Base-by-base conservation (phyloP, 2,329 filamentous ascomycete genomes). In the Neocatenulostroma microsporum region DNA sequence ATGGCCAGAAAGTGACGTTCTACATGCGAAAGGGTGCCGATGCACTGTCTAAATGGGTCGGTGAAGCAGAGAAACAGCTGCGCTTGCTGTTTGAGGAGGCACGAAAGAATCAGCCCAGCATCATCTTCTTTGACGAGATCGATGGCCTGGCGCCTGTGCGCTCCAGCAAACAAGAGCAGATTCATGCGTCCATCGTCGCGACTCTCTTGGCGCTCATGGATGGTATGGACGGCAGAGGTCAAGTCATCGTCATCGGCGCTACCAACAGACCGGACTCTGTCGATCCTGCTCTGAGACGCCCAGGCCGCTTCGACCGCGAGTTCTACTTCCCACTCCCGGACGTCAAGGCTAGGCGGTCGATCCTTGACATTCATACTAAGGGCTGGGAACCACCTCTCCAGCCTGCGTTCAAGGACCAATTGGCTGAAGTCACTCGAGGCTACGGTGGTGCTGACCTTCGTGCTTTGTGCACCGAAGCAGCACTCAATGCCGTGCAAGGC, bases 1-100 rank as follows among this genome's bases (percentile, higher is more conserved):
- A 89, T 33, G 89, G 89, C 15, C 81, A 82, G 48, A 96, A 96
- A 60, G 91, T 98, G 46, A 96, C 88, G 0, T 98, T 98, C 53
- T 98, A 96, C 63, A 98, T 98, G 91, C 82, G 91, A 42, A 98
- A 98, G 63, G 93, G 91, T 57, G 93, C 91, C 17, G 91, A 98
- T 72, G 88, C 88, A 12, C 69, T 98, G 44, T 95, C 88, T 62
- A 98, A 98, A 64, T 98, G 91, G 91, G 91, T 98, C 35, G 91
- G 91, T 57, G 91, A 98, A 63, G 91, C 93, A 8, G 91, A 98
- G 64, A 82, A 89, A 62, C 91, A 98, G 58, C 75, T 98, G 36
- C 80, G 91, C 30, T 67, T 96, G 39, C 72, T 98, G 4, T 98
- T 98, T 47, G 91, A 96, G 53, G 91, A 98, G 62, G 91, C 91